Percentiles rank a stretch among this genome's conserved stretches.
These are phyloP conservation scores for Takashimella tepidaria DNA, from an alignment of 1,284 basidiomycete species.

Conservation along the genomic window DNA sequence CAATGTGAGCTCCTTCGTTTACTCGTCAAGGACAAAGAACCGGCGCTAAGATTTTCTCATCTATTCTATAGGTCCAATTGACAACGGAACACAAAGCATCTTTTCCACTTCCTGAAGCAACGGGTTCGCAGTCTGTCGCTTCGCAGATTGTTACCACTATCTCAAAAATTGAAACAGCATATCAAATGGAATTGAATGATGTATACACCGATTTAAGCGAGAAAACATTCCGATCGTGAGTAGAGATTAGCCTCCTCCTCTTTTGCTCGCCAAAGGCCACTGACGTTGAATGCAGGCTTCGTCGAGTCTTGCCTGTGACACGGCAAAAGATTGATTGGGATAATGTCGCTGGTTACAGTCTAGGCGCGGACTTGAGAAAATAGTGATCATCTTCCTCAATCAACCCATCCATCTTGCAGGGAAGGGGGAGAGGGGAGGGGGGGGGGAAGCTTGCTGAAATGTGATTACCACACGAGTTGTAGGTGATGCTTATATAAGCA, in stretches of 20 bases:
- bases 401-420: too few relatives aligned
- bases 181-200: slow-evolving; percentile 72
- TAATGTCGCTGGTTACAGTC: slow-evolving; percentile 76
- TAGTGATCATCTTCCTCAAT: too few relatives aligned
- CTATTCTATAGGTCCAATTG: slow-evolving; percentile 71
- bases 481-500: too few relatives aligned
- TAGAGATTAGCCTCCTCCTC: neutral
- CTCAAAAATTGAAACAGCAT: slow-evolving; percentile 71
- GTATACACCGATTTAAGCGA: slow-evolving; percentile 81
- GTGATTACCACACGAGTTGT: too few relatives aligned
- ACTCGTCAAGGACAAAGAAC: too few relatives aligned
- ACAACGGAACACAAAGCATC: slow-evolving; percentile 65
- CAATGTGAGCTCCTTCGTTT: slow-evolving; percentile 58
- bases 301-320: slow-evolving; percentile 84
- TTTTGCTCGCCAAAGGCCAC: too few relatives aligned
- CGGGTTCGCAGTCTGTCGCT: slow-evolving; percentile 53
- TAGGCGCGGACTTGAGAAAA: slow-evolving; percentile 65
- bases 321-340: slow-evolving; percentile 92
- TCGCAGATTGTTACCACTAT: slow-evolving; percentile 65
- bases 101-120: slow-evolving; percentile 57
- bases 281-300: slow-evolving; percentile 56
- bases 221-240: slow-evolving; percentile 71
- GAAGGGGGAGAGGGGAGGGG: too few relatives aligned
- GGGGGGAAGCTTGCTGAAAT: too few relatives aligned
- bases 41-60: too few relatives aligned